These are phyloP conservation scores for Cupressus sempervirens DNA, from an alignment of 75 land plant genomes.

Conservation along the genomic window DNA sequence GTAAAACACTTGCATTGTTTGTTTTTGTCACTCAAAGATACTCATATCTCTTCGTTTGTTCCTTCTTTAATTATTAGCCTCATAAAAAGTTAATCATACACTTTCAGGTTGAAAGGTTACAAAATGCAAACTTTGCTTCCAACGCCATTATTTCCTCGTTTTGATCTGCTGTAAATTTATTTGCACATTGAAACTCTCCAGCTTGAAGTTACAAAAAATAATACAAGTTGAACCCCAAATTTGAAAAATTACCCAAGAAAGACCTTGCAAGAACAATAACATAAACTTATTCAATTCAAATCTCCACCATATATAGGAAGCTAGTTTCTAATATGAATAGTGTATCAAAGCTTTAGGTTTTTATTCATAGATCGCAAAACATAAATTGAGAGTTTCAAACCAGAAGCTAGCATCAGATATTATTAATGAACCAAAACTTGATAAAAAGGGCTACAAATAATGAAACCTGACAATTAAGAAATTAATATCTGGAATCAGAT, in stretches of 20 bases:
- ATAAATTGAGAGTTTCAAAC: background rate
- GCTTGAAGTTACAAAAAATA: too few species aligned
- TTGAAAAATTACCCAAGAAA: too few species aligned
- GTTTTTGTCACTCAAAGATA: background rate
- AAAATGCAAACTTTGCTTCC: background rate
- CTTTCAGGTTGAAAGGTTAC: background rate
- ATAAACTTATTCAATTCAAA: background rate
- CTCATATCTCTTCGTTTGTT: background rate
- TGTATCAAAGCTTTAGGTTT: too few species aligned
- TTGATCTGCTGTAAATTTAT: background rate
- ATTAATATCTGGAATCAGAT: background rate
- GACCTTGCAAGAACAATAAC: background rate
- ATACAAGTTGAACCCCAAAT: too few species aligned
- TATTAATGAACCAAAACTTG: background rate
- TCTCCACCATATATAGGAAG: background rate
- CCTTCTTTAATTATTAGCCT: background rate
- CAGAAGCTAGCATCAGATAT: background rate
- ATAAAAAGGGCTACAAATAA: background rate
- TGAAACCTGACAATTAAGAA: background rate
- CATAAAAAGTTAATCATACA: background rate
- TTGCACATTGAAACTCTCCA: background rate
- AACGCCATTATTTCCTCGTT: background rate
- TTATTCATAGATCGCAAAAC: background rate
- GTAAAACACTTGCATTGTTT: background rate
- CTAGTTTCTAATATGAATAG: background rate